Evolutionary conservation across 2,329 filamentous ascomycete genomes (phyloP).

Genomic region (Arthrobotrys sphaeroides): DNA sequence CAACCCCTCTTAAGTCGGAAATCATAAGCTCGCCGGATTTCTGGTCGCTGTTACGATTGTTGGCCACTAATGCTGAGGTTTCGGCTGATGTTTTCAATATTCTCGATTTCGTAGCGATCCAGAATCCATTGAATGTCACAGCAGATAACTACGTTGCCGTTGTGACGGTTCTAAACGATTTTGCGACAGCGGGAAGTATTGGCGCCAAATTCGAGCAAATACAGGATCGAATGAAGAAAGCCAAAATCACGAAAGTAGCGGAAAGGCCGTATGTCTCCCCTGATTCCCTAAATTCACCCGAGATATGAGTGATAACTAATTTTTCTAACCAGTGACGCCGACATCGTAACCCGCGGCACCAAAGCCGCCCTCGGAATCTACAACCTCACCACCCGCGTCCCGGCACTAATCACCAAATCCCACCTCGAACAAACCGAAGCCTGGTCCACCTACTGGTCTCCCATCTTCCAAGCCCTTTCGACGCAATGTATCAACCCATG

Average conservation of each 20-base stretch:
- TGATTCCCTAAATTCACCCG: neutral
- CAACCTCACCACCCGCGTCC: constrained; percentile 81
- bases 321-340: constrained; percentile 67
- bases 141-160: constrained; percentile 95
- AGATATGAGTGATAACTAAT: neutral
- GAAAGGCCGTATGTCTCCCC: constrained; percentile 55
- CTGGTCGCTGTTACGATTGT: constrained; percentile 84
- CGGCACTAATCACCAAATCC: constrained; percentile 87
- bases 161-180: constrained; percentile 84
- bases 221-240: constrained; percentile 65
- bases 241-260: constrained; percentile 54
- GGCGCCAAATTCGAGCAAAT: constrained; percentile 76
- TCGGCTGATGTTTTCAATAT: constrained; percentile 85
- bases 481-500: constrained; percentile 94
- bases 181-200: constrained; percentile 82
- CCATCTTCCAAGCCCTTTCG: constrained; percentile 87
- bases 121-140: constrained; percentile 81
- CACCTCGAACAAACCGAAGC: constrained; percentile 89
- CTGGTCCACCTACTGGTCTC: constrained; percentile 98
- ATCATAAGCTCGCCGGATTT: constrained; percentile 97
- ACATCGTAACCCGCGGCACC: constrained; percentile 76
- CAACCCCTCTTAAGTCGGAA: constrained; percentile 75
- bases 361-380: constrained; percentile 85
- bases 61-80: constrained; percentile 75
- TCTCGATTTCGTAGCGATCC: constrained; percentile 78